Evolutionary conservation across 1,284 basidiomycete genomes (phyloP), one percentile per base, ranked within the genome.

Genomic region (Melampsora americana): DNA sequence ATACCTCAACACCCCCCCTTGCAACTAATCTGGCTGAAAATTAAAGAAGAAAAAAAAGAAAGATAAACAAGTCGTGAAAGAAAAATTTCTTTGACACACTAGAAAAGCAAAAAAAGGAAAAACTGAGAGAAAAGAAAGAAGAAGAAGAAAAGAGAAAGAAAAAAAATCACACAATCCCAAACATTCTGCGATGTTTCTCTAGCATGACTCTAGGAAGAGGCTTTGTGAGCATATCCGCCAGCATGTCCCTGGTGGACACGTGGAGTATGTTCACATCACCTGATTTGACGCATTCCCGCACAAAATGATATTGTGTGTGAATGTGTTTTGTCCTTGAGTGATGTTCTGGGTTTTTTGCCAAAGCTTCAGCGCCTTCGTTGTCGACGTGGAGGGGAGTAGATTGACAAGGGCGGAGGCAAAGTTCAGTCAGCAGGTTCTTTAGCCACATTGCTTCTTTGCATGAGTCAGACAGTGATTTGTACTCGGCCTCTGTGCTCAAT

Each of bases 271-370:
- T 6, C 5, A 64, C 39, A 3, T 64, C 18, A 5, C 6, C 18
- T 5, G 28, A 4, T 26, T 64, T 5, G 5, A 66, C 65, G 9
- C 39, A 44, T 39, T 66, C 65, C 2, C 65, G 39, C 11, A 66
- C 6, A 9, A 35, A 66, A n/a, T 66, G 65, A n/a, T 39, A 39
- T 44, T 23, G 28, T 35, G 39, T 39, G 32, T 66, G 5, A 42
- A 66, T 66, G 65, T 66, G 65, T 42, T 66, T 66, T 11, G 65
- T 42, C n/a, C 65, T 2, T 11, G 65, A 32, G 44, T 67, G 65
- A 48, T 67, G 44, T 42, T 44, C 18, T 5, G 65, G 65, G 48
- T 67, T 67, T 5, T 42, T 64, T 64, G 61, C 26, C 18, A 64
- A n/a, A 32, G 61, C 61, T 6, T 32, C 42, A 12, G 23, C 20